phyloP scores from a whole-genome alignment of 768 basidiomycete species.

The Neoboletus subvelutipes region DNA sequence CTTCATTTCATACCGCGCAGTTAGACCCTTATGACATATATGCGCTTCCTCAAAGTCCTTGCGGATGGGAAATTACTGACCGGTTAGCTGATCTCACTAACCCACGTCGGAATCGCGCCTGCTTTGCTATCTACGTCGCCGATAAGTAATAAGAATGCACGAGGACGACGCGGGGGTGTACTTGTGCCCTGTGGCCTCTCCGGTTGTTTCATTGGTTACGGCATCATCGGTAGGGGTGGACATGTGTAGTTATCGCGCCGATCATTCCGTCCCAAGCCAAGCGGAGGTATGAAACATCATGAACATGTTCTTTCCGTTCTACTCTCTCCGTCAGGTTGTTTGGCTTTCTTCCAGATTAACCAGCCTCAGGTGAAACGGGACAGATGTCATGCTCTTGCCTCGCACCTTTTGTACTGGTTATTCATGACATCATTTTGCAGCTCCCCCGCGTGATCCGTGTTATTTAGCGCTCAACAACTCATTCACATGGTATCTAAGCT shows the following conservation, averaged over 20 bases:
- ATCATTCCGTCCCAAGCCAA: neutral
- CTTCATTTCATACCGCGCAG: conserved; percentile 9
- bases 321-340: neutral
- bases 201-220: conserved; percentile 8
- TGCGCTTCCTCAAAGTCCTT: neutral
- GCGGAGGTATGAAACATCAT: neutral
- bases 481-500: neutral
- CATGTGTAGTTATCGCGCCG: neutral
- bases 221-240: conserved; percentile 12
- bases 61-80: neutral
- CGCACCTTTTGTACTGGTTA: neutral
- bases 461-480: neutral
- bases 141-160: conserved; percentile 2
- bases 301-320: neutral
- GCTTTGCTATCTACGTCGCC: conserved; percentile 1
- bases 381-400: neutral
- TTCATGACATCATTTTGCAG: neutral
- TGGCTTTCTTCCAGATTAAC: neutral
- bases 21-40: conserved; percentile 18
- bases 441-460: neutral
- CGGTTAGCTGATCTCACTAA: conserved; percentile 3
- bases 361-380: neutral
- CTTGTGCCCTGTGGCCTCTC: neutral
- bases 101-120: conserved; percentile 8
- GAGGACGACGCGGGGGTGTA: conserved; percentile 13